Conservation (phyloP, 2,329 filamentous ascomycete genomes). For the Penicillium sp. region DNA sequence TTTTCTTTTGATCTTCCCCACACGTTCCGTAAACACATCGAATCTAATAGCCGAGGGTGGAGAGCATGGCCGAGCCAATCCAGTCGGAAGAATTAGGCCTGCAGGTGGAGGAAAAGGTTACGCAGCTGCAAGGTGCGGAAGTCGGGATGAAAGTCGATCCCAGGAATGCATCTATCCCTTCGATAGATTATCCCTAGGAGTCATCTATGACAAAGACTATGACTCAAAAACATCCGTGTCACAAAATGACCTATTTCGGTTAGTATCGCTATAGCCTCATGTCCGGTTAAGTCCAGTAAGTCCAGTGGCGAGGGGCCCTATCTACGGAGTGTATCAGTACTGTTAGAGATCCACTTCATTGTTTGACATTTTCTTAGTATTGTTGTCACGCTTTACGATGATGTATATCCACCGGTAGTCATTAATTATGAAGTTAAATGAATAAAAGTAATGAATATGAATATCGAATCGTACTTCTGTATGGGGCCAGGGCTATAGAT, state of each 20-base stretch:
- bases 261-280: not conserved
- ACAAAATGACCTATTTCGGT: not conserved
- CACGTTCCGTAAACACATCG: not conserved
- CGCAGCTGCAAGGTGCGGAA: conserved; percentile 20
- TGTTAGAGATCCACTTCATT: not conserved
- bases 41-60: conserved; percentile 9
- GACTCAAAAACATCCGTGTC: not conserved
- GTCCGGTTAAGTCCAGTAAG: not conserved
- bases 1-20: not conserved
- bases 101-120: not conserved
- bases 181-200: not conserved
- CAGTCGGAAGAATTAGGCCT: conserved; percentile 13
- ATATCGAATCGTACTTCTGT: not conserved
- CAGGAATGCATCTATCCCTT: conserved; percentile 13
- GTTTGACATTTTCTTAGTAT: not conserved
- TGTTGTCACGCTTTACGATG: not conserved
- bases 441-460: too few relatives aligned
- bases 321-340: too few relatives aligned
- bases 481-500: not conserved
- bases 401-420: not conserved
- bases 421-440: not conserved
- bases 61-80: conserved; percentile 13
- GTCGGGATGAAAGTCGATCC: conserved; percentile 13
- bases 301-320: not conserved
- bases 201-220: not conserved